Conservation (phyloP, 1,284 basidiomycete species). For the Ceraceosorus bombacis region DNA sequence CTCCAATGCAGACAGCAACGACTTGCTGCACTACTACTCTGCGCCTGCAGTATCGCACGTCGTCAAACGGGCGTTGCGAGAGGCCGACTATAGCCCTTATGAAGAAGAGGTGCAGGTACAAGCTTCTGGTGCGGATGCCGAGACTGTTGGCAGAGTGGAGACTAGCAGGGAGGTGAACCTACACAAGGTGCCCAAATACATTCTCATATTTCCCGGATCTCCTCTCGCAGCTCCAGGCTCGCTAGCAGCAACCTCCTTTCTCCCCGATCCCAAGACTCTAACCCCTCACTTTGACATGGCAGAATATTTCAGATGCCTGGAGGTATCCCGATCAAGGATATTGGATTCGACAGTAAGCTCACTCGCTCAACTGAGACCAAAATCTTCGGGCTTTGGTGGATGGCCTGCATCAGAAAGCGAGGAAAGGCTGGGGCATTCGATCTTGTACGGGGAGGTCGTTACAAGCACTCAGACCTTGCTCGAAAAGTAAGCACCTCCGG, state of each 20-base stretch:
- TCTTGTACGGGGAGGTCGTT: conserved; percentile 80
- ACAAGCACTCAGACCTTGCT: conserved; percentile 93
- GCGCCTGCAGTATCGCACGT: background rate
- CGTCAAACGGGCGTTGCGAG: background rate
- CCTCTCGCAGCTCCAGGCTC: background rate
- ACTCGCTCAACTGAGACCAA: background rate
- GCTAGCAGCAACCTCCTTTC: background rate
- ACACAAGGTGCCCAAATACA: conserved; percentile 36
- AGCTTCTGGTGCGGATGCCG: too few relatives aligned
- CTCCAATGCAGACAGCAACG: conserved; percentile 1
- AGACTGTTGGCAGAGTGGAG: too few relatives aligned
- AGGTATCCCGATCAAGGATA: conserved; percentile 8
- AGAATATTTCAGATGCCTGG: conserved; percentile 19
- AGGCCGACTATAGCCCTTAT: background rate
- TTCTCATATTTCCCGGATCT: conserved; percentile 16
- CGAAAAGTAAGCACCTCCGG: conserved; percentile 62
- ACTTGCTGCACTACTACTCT: conserved; percentile 1
- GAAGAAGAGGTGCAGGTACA: too few relatives aligned
- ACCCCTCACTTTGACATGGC: conserved; percentile 23
- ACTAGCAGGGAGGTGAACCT: conserved; percentile 27
- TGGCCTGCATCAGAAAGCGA: background rate
- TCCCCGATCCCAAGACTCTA: background rate
- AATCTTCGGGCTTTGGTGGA: background rate
- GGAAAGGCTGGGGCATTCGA: conserved; percentile 58
- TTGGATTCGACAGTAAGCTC: background rate